These are phyloP conservation scores for Berkeleyomyces rouxiae DNA, from an alignment of 2,329 filamentous ascomycete species.

Conservation along the genomic window DNA sequence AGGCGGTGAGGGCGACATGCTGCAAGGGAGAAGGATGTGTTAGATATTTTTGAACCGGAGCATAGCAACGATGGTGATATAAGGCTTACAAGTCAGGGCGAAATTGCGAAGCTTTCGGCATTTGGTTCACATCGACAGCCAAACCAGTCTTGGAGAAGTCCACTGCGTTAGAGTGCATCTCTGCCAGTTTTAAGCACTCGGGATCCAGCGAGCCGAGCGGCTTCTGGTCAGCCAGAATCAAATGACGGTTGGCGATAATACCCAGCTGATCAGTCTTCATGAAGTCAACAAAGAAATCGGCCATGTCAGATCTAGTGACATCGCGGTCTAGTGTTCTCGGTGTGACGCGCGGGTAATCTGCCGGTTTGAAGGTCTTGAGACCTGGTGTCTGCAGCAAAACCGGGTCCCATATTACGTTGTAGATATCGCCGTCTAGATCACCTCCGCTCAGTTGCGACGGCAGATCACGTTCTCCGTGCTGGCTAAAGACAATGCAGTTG, in stretches of 20 bases:
- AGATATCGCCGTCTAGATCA: constrained; percentile 71
- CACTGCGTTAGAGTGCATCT: constrained; percentile 52
- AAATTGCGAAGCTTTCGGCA: constrained; percentile 25
- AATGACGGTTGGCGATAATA: constrained; percentile 46
- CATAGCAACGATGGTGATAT: background rate
- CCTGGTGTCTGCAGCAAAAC: constrained; percentile 25
- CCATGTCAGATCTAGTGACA: constrained; percentile 51
- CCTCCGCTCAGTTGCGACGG: constrained; percentile 67
- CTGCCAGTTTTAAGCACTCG: constrained; percentile 39
- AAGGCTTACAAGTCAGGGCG: constrained; percentile 39
- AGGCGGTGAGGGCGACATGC: constrained; percentile 30
- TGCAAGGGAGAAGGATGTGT: constrained; percentile 15
- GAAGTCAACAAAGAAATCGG: constrained; percentile 64
- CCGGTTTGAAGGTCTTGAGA: constrained; percentile 28
- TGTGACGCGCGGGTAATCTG: constrained; percentile 48
- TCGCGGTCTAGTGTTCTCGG: constrained; percentile 42
- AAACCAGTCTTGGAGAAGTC: constrained; percentile 65
- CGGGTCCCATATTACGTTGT: constrained; percentile 60
- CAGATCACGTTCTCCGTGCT: constrained; percentile 52
- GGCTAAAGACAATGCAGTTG: constrained; percentile 69
- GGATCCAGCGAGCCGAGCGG: constrained; percentile 32
- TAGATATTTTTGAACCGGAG: background rate
- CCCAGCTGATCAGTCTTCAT: constrained; percentile 52
- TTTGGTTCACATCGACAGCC: constrained; percentile 29
- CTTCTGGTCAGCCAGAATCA: constrained; percentile 45